These are phyloP conservation scores for Podaxis sp. DNA, from an alignment of 768 basidiomycete genomes.

Conservation along the genomic window DNA sequence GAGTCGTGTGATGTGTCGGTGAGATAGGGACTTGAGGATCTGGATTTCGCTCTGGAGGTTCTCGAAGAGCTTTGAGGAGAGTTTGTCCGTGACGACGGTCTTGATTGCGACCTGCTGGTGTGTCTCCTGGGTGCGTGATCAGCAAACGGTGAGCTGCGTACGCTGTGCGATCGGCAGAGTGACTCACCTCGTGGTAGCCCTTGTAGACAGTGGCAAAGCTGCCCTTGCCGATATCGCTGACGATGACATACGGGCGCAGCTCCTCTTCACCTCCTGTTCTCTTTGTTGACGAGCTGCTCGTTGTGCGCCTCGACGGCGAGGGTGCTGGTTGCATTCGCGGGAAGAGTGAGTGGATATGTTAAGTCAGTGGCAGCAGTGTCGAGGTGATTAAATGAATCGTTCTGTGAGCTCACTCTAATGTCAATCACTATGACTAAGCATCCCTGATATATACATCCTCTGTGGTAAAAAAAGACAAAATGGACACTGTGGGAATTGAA, in stretches of 20 bases:
- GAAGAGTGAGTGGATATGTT: background rate
- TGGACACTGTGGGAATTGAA: constrained; percentile 57
- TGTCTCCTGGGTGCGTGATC: constrained; percentile 53
- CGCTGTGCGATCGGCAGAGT: background rate
- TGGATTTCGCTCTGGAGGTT: constrained; percentile 98
- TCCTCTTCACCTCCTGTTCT: constrained; percentile 4
- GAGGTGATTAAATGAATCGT: constrained; percentile 16
- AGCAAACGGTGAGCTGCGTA: background rate
- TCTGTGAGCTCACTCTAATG: constrained; percentile 11
- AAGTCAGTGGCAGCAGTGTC: background rate
- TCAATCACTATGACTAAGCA: constrained; percentile 15
- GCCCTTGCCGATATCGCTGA: constrained; percentile 79
- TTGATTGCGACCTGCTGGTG: constrained; percentile 88
- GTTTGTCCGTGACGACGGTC: constrained; percentile 83
- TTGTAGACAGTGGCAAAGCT: constrained; percentile 97
- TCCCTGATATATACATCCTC: background rate
- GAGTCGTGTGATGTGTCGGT: constrained; percentile 90
- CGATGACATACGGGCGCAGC: constrained; percentile 66
- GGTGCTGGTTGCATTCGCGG: constrained; percentile 11
- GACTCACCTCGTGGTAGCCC: constrained; percentile 84
- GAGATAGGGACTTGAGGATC: constrained; percentile 90
- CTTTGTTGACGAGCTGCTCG: background rate
- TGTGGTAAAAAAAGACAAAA: constrained; percentile 14
- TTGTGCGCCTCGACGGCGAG: constrained; percentile 7
- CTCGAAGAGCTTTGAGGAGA: constrained; percentile 91